Conservation (phyloP, 495 filamentous ascomycete species). For the Aspergillus biplanus region DNA sequence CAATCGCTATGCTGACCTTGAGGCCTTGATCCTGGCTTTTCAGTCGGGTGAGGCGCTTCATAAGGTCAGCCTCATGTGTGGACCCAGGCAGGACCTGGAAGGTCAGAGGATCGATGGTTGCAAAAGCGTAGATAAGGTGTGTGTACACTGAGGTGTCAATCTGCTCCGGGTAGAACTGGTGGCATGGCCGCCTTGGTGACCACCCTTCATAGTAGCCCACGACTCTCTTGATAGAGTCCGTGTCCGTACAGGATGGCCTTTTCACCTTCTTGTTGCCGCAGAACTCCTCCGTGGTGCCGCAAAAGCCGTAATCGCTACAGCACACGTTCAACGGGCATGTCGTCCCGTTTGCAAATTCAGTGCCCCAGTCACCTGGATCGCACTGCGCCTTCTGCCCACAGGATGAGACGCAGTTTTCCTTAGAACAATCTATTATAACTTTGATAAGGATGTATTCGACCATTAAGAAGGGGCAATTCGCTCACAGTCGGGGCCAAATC, state of each 20-base stretch:
- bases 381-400: conserved; percentile 35
- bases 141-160: conserved; percentile 32
- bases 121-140: conserved; percentile 54
- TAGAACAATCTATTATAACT: too few relatives aligned
- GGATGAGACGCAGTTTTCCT: conserved; percentile 25
- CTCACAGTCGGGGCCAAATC: conserved; percentile 30
- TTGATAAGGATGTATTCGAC: too few relatives aligned
- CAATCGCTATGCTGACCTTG: conserved; percentile 48
- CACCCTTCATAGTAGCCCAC: conserved; percentile 37
- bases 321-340: conserved; percentile 43
- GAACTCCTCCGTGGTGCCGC: conserved; percentile 36
- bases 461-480: too few relatives aligned
- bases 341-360: conserved; percentile 13
- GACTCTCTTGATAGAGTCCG: not conserved
- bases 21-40: conserved; percentile 29
- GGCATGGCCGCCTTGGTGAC: conserved; percentile 18
- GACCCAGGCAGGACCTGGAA: conserved; percentile 33
- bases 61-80: conserved; percentile 27
- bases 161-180: conserved; percentile 21
- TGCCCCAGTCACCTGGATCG: conserved; percentile 28
- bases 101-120: conserved; percentile 38
- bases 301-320: conserved; percentile 38
- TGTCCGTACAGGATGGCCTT: conserved; percentile 3
- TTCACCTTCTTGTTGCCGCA: conserved; percentile 18
- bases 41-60: conserved; percentile 35